phyloP scores from a whole-genome alignment of 148 eudicot genomes.

The Heliamphora exappendiculata region DNA sequence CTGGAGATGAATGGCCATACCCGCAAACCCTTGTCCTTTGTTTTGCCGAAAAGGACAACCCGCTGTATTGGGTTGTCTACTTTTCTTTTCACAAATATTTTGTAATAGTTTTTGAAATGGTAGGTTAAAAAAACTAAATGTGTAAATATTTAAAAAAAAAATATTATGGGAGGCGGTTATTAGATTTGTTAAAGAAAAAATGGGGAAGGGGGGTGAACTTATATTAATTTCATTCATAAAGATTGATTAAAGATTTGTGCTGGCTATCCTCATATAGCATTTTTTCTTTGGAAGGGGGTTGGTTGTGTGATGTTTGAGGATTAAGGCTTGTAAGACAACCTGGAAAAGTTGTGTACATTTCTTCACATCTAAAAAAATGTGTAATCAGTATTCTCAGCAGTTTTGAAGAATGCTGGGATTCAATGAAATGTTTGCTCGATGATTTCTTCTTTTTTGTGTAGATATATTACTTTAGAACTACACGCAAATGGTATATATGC shows the following conservation, averaged over 20 bases:
- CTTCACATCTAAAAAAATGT: neutral
- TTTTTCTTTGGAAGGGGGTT: neutral
- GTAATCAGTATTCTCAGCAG: neutral
- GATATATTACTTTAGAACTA: neutral
- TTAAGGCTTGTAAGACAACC: neutral
- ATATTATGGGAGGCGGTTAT: too few species aligned
- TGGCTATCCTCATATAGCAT: too few species aligned
- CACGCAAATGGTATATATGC: neutral
- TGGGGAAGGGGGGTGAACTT: too few species aligned
- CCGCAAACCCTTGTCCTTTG: too few species aligned
- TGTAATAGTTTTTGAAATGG: too few species aligned
- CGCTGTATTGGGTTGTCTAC: too few species aligned
- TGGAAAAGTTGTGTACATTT: neutral
- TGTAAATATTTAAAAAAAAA: too few species aligned
- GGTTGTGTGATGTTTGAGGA: neutral
- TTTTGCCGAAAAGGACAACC: too few species aligned
- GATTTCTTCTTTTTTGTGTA: neutral
- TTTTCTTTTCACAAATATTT: too few species aligned
- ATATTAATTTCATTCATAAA: neutral
- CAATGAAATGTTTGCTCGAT: neutral
- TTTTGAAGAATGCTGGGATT: neutral
- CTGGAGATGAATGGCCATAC: too few species aligned
- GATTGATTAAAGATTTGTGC: neutral
- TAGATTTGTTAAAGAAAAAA: too few species aligned
- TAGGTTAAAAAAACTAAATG: too few species aligned